Conservation (phyloP, 179 eudicot species). For the Drosera spatulata region DNA sequence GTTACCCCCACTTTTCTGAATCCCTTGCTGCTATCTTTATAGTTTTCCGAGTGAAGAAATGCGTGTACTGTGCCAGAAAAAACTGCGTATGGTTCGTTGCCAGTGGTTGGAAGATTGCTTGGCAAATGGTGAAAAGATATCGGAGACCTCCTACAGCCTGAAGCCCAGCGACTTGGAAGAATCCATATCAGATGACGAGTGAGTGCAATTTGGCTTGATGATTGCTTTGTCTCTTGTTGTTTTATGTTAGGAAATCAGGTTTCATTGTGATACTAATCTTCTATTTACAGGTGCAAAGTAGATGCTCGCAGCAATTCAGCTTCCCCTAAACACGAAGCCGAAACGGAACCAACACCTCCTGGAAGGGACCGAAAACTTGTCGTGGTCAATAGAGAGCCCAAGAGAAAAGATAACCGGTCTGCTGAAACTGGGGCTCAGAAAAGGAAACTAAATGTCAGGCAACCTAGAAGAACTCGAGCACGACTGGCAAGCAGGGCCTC, state of each 20-base stretch:
- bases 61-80: conserved; percentile 27
- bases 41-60: conserved; percentile 54
- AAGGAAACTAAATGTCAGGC: conserved; percentile 25
- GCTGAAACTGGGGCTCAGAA: conserved; percentile 15
- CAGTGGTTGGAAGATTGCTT: conserved; percentile 85
- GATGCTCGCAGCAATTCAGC: conserved; percentile 11
- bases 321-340: conserved; percentile 25
- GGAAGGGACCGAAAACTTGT: conserved; percentile 1
- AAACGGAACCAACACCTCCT: conserved; percentile 7
- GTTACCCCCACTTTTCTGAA: no score
- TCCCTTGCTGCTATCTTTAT: not conserved
- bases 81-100: conserved; percentile 45
- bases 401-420: conserved; percentile 57
- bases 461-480: conserved; percentile 44
- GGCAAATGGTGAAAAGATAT: conserved; percentile 38
- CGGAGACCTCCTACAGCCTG: conserved; percentile 51
- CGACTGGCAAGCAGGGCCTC: conserved; percentile 44
- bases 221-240: no score
- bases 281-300: conserved; percentile 1
- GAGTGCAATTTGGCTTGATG: conserved; percentile 6
- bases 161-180: conserved; percentile 45
- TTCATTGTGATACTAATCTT: no score
- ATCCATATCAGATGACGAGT: conserved; percentile 31
- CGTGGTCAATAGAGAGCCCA: conserved; percentile 16
- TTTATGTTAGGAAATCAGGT: no score